A percentile compares a stretch with the other conserved stretches of the same genome.
These are phyloP conservation scores for Rhizoctonia solani DNA, from an alignment of 1,284 basidiomycete species.

Conservation along the genomic window DNA sequence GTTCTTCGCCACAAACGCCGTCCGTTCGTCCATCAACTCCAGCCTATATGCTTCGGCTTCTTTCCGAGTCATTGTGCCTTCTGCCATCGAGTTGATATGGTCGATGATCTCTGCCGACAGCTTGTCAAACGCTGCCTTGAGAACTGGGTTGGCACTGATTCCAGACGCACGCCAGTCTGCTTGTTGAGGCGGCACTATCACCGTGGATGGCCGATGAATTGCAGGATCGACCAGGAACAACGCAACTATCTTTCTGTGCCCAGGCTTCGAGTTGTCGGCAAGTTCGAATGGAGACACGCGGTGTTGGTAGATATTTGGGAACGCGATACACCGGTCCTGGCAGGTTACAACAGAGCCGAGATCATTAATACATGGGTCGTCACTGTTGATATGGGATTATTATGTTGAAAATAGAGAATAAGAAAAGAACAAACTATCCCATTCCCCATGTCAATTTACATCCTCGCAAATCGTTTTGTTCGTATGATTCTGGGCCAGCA, in stretches of 20 bases:
- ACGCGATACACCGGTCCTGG: conserved; percentile 49
- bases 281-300: conserved; percentile 52
- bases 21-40: conserved; percentile 46
- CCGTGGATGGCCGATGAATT: conserved; percentile 49
- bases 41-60: conserved; percentile 44
- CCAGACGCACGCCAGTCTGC: conserved; percentile 47
- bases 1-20: not conserved
- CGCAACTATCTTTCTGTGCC: conserved; percentile 55
- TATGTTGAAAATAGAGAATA: not conserved
- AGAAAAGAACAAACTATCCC: not conserved
- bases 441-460: conserved; percentile 29
- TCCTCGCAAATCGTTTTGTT: conserved; percentile 24
- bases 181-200: conserved; percentile 52
- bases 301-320: conserved; percentile 56
- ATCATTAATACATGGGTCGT: conserved; percentile 42
- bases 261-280: conserved; percentile 50
- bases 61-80: conserved; percentile 41
- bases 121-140: conserved; percentile 40
- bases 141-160: conserved; percentile 1
- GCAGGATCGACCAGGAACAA: conserved; percentile 58
- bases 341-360: conserved; percentile 48
- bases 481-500: not conserved
- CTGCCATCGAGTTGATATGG: conserved; percentile 36
- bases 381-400: not conserved
- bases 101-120: conserved; percentile 41